These are phyloP conservation scores for Stagonosporopsis rhizophila DNA, from an alignment of 2,329 filamentous ascomycete genomes.

Conservation along the genomic window DNA sequence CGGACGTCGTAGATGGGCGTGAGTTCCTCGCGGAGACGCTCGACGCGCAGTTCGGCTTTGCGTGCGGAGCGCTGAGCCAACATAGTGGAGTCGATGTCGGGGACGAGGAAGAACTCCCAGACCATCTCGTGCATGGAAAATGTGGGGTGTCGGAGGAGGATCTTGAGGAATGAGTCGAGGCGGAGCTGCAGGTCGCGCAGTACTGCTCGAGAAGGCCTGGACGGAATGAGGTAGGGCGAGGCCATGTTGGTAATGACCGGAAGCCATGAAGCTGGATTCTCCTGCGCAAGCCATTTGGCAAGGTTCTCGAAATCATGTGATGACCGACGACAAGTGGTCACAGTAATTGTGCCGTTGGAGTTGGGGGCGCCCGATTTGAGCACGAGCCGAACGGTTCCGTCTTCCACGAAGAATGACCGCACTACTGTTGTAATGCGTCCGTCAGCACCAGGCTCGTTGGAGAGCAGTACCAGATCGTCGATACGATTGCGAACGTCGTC, in stretches of 20 bases:
- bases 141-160: conserved; percentile 85
- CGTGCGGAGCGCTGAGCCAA: conserved; percentile 87
- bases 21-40: conserved; percentile 88
- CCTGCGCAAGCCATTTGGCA: conserved; percentile 79
- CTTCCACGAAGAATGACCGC: conserved; percentile 95
- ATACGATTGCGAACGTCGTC: conserved; percentile 97
- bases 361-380: conserved; percentile 92
- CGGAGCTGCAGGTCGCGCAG: conserved; percentile 86
- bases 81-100: conserved; percentile 87
- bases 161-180: conserved; percentile 86
- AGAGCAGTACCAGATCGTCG: conserved; percentile 88
- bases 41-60: conserved; percentile 82
- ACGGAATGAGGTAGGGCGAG: conserved; percentile 91
- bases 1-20: conserved; percentile 79
- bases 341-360: conserved; percentile 82
- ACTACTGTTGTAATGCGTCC: conserved; percentile 91
- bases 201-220: conserved; percentile 85
- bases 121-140: conserved; percentile 96
- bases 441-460: conserved; percentile 68
- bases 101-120: conserved; percentile 98
- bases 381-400: conserved; percentile 89
- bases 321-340: conserved; percentile 91
- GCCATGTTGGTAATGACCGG: conserved; percentile 78
- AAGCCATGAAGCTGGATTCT: conserved; percentile 95
- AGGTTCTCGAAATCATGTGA: conserved; percentile 91